A percentile compares a stretch with the other conserved stretches of the same genome.
phyloP scores from a whole-genome alignment of 441 rosid species.

The Isatis lusitanica region DNA sequence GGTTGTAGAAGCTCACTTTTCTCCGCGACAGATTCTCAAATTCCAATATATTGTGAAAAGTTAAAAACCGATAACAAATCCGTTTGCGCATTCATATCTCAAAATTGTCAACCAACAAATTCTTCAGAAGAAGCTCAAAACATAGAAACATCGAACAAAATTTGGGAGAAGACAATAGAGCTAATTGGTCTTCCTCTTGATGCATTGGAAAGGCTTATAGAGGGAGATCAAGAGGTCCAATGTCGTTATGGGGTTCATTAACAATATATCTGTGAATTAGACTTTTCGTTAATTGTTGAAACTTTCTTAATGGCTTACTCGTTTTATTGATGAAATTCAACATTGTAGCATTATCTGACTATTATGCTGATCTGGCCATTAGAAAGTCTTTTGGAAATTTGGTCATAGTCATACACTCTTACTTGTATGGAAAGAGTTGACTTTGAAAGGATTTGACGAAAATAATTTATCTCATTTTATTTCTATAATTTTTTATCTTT shows the following conservation, averaged over 20 bases:
- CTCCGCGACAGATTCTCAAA: conserved; percentile 77
- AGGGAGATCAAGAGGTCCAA: conserved; percentile 57
- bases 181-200: conserved; percentile 73
- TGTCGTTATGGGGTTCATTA: conserved; percentile 47
- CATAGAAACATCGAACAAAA: conserved; percentile 48
- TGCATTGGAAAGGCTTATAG: conserved; percentile 57
- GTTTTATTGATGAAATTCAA: not conserved
- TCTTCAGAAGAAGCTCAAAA: conserved; percentile 85
- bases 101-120: conserved; percentile 66
- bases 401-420: conserved; percentile 24
- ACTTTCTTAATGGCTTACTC: not conserved
- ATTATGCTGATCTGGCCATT: not conserved
- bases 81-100: conserved; percentile 72
- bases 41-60: conserved; percentile 64
- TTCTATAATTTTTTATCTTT: not conserved
- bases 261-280: not conserved
- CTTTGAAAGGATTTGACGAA: not conserved
- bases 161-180: conserved; percentile 85
- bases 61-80: conserved; percentile 75
- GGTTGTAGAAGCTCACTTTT: conserved; percentile 82
- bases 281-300: conserved; percentile 7
- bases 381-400: conserved; percentile 9
- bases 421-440: conserved; percentile 11
- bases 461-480: not conserved
- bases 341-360: not conserved